Percentiles rank a stretch among this genome's conserved stretches.
phyloP scores from a whole-genome alignment of 2,329 filamentous ascomycete species.

The Colletotrichum musae region DNA sequence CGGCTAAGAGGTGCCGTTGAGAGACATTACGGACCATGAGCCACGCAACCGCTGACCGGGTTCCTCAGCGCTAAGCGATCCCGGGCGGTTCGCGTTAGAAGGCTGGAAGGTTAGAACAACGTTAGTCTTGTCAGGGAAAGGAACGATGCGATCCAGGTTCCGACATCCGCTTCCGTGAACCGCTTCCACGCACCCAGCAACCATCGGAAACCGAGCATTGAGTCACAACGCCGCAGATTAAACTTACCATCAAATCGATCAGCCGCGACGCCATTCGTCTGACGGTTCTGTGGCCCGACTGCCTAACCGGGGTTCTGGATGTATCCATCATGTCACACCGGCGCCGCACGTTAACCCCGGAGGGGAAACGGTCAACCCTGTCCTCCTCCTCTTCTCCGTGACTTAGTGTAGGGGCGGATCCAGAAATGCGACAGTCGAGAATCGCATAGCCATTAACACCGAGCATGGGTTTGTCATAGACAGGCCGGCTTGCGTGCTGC shows the following conservation, averaged over 20 bases:
- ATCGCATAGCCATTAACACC: constrained; percentile 10
- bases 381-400: constrained; percentile 12
- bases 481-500: background rate
- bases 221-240: background rate
- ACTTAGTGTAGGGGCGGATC: constrained; percentile 3
- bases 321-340: background rate
- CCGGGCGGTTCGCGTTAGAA: background rate
- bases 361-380: background rate
- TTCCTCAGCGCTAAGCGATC: constrained; percentile 2
- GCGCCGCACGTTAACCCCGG: background rate
- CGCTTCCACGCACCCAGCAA: background rate
- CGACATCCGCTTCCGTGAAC: constrained; percentile 16
- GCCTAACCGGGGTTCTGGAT: background rate
- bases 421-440: constrained; percentile 16
- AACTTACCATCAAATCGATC: background rate
- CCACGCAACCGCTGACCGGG: constrained; percentile 5
- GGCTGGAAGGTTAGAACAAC: background rate
- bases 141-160: background rate
- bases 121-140: background rate
- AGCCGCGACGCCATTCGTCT: background rate
- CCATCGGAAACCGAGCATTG: background rate
- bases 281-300: background rate
- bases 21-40: background rate
- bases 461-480: constrained; percentile 29
- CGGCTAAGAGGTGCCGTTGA: background rate